These are phyloP conservation scores for Lactifluus pinguis DNA, from an alignment of 768 basidiomycete species.

Conservation along the genomic window DNA sequence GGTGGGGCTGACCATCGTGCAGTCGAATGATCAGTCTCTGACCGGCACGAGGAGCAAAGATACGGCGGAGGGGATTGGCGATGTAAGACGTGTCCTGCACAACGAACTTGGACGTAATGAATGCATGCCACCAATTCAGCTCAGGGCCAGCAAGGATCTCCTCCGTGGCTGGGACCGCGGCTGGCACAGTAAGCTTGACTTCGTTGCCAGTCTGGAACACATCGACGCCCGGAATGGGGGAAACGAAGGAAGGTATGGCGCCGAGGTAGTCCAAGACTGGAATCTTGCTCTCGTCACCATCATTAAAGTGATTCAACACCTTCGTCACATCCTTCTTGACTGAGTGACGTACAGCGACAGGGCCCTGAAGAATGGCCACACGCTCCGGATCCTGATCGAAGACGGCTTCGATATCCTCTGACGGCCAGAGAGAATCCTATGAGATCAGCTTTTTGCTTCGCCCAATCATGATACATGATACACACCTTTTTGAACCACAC, in stretches of 20 bases:
- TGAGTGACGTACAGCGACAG: conserved; percentile 86
- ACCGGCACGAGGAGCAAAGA: conserved; percentile 71
- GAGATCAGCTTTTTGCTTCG: conserved; percentile 10
- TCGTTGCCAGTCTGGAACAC: conserved; percentile 35
- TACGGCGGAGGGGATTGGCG: conserved; percentile 80
- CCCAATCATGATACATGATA: conserved; percentile 15
- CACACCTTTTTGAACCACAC: conserved; percentile 99
- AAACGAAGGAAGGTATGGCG: conserved; percentile 33
- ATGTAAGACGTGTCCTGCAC: conserved; percentile 82
- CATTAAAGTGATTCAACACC: conserved; percentile 71
- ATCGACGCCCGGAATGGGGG: conserved; percentile 36
- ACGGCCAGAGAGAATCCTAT: conserved; percentile 94
- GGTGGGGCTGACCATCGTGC: conserved; percentile 38
- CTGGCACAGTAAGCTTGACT: conserved; percentile 43
- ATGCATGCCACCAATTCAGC: conserved; percentile 79
- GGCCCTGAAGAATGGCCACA: conserved; percentile 95
- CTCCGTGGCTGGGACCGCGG: conserved; percentile 45
- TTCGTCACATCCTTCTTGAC: conserved; percentile 78
- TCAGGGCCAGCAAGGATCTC: conserved; percentile 72
- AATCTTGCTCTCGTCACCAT: conserved; percentile 61
- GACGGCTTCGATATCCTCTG: conserved; percentile 97
- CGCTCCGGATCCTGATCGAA: conserved; percentile 99
- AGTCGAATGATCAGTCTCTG: conserved; percentile 65
- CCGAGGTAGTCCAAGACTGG: conserved; percentile 83
- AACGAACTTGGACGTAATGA: conserved; percentile 71